phyloP scores from a whole-genome alignment of 2,329 filamentous ascomycete species.

The Colletotrichum chrysophilum region DNA sequence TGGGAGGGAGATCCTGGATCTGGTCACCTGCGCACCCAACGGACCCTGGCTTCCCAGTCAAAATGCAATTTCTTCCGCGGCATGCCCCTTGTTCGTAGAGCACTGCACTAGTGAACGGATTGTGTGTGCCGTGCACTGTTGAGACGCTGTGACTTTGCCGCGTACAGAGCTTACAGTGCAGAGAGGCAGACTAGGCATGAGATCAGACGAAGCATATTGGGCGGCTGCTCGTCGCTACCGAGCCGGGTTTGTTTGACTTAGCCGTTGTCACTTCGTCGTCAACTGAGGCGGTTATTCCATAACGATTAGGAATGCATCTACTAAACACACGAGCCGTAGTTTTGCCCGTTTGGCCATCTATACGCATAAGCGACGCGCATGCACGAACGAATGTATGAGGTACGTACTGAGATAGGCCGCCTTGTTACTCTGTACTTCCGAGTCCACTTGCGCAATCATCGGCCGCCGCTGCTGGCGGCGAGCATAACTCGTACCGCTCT shows the following conservation, averaged over 20 bases:
- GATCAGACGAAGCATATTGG: background rate
- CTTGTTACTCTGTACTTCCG: background rate
- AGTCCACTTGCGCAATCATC: background rate
- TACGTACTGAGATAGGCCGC: background rate
- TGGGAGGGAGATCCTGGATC: background rate
- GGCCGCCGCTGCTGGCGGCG: background rate
- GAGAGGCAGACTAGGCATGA: no score
- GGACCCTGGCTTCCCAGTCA: background rate
- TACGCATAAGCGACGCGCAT: no score
- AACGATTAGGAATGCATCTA: background rate
- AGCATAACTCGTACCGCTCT: background rate
- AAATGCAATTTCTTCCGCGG: background rate
- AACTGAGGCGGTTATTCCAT: background rate
- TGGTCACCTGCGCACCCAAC: background rate
- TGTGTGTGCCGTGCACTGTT: background rate
- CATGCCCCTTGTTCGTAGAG: background rate
- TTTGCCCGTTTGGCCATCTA: background rate
- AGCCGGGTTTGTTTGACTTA: no score
- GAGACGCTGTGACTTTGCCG: no score
- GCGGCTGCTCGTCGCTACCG: background rate
- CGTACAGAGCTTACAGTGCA: no score
- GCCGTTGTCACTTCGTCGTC: background rate
- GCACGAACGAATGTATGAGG: no score
- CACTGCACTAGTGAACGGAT: background rate
- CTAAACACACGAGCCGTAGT: background rate